Evolutionary conservation across 371 early-diverging fungal genomes (phyloP), one percentile per base, ranked within the genome.

Genomic region (Basidiobolus heterosporus): DNA sequence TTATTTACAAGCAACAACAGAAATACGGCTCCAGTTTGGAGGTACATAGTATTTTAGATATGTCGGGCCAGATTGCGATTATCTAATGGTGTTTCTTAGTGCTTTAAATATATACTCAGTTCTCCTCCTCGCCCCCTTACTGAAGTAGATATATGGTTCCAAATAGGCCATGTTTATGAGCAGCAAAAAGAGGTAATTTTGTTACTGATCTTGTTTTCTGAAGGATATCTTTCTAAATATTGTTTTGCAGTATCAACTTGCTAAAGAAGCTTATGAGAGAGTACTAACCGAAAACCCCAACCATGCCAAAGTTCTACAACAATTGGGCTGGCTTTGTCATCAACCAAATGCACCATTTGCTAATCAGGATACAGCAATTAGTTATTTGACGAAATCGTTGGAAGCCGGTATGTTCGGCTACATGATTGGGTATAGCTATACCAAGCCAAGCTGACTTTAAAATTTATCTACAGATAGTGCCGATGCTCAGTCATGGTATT

Each of bases 101-200:
- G 92, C 65, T 95, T 97, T 67, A 76, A 80, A 38, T 88, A 92
- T 62, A 91, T 94, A 41, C 56, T 93, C 16, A 65, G 69, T 30
- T 67, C 71, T n/a, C 95, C 97, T 9, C 96, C 96, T n/a, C 78
- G 78, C 52, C 96, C 98, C 14, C 68, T 96, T 36, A 88, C 82
- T 3, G 90, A 91, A 49, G 69, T 77, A 1, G 98, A 98, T 52
- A 90, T 98, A 38, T 90, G 89, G 91, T 95, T 91, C 61, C 95
- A 98, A 64, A 92, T 94, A 38, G 98, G 95, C 5, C 91, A 91
- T 51, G 88, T 91, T 7, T 83, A 92, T 56, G 98, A 98, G 61
- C 88, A 88, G 53, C 86, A 86, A 62, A 86, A 86, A 49, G 93
- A 95, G 59, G 80, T 78, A 60, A 52, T 15, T 23, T 22, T 22